Conservation (phyloP, 306 rosid species). For the Heteromeles arbutifolia region DNA sequence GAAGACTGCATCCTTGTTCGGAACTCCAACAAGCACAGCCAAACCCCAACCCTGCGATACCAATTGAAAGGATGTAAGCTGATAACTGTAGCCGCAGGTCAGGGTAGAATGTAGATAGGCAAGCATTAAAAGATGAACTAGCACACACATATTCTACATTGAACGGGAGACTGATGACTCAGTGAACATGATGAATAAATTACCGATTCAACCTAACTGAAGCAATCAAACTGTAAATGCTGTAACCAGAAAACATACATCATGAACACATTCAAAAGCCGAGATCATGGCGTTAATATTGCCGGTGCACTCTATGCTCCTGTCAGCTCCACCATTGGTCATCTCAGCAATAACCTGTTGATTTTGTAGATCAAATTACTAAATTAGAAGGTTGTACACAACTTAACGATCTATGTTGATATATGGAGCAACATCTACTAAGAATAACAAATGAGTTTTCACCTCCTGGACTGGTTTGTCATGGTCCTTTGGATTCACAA, state of each 20-base stretch:
- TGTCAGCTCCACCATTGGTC: slow-evolving; percentile 54
- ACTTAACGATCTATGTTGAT: not conserved
- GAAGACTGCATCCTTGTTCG: slow-evolving; percentile 35
- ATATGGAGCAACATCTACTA: not conserved
- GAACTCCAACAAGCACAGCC: slow-evolving; percentile 49
- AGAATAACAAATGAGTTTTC: not conserved
- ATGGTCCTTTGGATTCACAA: slow-evolving; percentile 44
- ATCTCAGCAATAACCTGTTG: slow-evolving; percentile 37
- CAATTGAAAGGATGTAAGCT: not conserved
- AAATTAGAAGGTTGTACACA: not conserved
- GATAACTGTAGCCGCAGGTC: not conserved
- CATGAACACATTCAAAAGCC: slow-evolving; percentile 55
- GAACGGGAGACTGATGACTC: no score
- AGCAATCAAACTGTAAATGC: not conserved
- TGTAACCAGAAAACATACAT: slow-evolving; percentile 21
- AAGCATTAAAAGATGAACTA: not conserved
- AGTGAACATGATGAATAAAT: no score
- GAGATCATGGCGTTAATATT: slow-evolving; percentile 40
- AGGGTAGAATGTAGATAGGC: not conserved
- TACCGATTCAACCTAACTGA: not conserved
- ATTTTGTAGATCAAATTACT: not conserved
- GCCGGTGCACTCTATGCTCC: slow-evolving; percentile 49
- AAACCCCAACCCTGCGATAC: slow-evolving; percentile 42
- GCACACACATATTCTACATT: not conserved
- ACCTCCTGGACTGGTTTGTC: slow-evolving; percentile 43